Conservation (phyloP, 495 filamentous ascomycete species). For the Aspergillus haitiensis region DNA sequence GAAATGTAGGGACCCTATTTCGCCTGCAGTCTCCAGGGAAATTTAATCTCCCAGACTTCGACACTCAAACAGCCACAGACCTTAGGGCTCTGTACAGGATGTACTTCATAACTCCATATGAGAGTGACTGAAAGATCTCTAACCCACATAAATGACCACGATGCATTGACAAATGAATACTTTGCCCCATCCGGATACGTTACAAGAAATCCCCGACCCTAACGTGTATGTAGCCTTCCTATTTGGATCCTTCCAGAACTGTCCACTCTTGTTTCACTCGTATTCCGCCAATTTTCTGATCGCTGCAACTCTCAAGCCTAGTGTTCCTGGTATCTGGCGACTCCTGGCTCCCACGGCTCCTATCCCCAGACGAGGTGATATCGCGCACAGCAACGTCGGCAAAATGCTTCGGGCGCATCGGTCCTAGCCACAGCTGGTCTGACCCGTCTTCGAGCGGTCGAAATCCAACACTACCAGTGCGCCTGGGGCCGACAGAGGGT, state of each 20-base stretch:
- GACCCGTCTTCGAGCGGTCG: conserved; percentile 14
- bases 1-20: no score
- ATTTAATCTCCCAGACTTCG: no score
- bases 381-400: not conserved
- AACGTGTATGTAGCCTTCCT: not conserved
- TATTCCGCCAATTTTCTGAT: not conserved
- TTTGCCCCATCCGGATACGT: no score
- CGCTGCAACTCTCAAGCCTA: not conserved
- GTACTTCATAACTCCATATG: no score
- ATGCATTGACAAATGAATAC: no score
- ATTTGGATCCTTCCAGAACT: conserved; percentile 3
- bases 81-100: no score
- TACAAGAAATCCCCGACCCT: no score
- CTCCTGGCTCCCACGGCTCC: conserved; percentile 4
- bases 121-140: no score
- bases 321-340: not conserved
- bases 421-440: conserved; percentile 17
- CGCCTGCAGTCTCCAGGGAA: no score
- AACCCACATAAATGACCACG: no score
- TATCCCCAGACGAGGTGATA: not conserved
- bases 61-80: no score
- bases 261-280: conserved; percentile 10
- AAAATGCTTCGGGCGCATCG: conserved; percentile 14
- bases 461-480: not conserved
- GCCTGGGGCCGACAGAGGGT: not conserved